Base-by-base conservation (phyloP, 2,329 filamentous ascomycete genomes). In the Rugonectria rugulosa region DNA sequence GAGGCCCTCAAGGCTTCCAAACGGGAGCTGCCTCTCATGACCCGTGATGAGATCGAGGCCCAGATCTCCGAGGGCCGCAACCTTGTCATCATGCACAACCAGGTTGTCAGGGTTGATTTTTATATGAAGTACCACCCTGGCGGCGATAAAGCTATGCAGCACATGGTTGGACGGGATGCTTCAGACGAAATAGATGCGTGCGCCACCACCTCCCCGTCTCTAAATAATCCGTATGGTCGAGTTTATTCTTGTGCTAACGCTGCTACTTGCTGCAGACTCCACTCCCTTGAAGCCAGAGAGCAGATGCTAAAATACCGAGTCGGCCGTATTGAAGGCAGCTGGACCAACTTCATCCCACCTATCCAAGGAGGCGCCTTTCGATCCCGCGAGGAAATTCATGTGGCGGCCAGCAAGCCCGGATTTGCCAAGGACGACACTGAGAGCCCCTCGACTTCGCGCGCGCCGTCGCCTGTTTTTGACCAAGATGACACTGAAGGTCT, bases 161-260 rank as follows among this genome's bases (percentile, higher is more conserved):
- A 99, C 71, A 95, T 97, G 92, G 85, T 98, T 57, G 92, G 92
- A 59, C 86, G 89, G 75, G 92, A 97, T 84, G 94, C 92, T 45
- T 97, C 94, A 10, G 93, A 97, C 73, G 95, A 98, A 75, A 88
- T 98, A 59, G 91, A 89, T 73, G 91, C 88, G 91, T 97, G 82
- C 45, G 88, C 40, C 45, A 56, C 51, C 51, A 37, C 21, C 12
- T 45, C 46, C 40, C 27, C 43, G 7, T 20, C 42, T n/a, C n/a
- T n/a, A n/a, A n/a, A n/a, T n/a, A n/a, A n/a, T n/a, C n/a, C n/a
- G n/a, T n/a, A n/a, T n/a, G n/a, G n/a, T n/a, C n/a, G n/a, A n/a
- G n/a, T n/a, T n/a, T 11, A 10, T 37, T 26, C 12, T 44, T 37
- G 14, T 52, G n/a, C 59, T 66, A 21, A 66, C 41, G 44, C 47